Conservation (phyloP, 2,329 filamentous ascomycete species). For the Fulvia fulva region DNA sequence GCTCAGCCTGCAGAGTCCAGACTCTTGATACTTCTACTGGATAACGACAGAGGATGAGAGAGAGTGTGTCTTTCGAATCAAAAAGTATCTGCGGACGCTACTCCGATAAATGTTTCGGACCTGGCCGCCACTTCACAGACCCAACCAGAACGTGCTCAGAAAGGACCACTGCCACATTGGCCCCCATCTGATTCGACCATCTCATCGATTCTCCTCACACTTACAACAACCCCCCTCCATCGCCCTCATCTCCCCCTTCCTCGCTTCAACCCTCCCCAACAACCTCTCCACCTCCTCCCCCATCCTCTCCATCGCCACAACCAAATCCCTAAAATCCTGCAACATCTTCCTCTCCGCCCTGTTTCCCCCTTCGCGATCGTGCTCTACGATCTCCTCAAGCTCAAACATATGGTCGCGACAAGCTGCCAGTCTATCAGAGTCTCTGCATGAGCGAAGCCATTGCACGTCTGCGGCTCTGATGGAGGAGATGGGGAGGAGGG, state of each 20-base stretch:
- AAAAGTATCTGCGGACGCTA: neutral
- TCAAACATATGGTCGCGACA: neutral
- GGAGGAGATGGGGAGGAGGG: neutral
- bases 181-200: neutral
- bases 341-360: neutral
- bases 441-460: neutral
- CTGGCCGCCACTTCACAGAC: neutral
- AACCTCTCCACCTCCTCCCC: neutral
- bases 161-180: neutral
- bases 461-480: neutral
- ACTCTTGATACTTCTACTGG: neutral
- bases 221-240: neutral
- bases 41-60: too few relatives aligned
- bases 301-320: neutral
- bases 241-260: neutral
- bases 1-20: neutral
- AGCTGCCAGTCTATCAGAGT: neutral
- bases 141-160: too few relatives aligned
- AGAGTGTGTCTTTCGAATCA: too few relatives aligned
- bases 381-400: neutral
- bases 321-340: neutral
- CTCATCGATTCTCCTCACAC: neutral
- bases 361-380: neutral
- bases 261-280: slow-evolving; percentile 1
- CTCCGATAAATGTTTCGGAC: neutral